Conservation (phyloP, 345 rosid genomes). For the Gossypium bickii region DNA sequence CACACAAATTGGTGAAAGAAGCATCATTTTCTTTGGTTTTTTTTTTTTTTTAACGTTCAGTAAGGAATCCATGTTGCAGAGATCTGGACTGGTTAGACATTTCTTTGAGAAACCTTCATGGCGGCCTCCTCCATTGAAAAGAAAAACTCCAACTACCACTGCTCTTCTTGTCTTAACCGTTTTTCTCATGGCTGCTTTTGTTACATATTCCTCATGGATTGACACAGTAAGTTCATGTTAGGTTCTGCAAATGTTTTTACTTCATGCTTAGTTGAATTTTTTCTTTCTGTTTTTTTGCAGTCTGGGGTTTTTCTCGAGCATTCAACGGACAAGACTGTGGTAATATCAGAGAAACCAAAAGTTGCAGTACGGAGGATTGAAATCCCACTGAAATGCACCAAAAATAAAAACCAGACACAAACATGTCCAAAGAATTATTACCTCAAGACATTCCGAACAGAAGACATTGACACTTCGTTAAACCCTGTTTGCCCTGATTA, state of each 20-base stretch:
- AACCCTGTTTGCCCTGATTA: constrained; percentile 42
- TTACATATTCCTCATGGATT: constrained; percentile 18
- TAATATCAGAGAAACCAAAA: constrained; percentile 5
- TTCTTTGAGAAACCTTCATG: constrained; percentile 13
- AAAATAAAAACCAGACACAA: constrained; percentile 26
- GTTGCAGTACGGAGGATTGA: constrained; percentile 17
- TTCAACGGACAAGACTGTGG: not conserved
- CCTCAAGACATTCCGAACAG: constrained; percentile 15
- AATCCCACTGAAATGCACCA: constrained; percentile 38
- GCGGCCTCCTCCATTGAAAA: constrained; percentile 17
- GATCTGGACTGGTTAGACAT: constrained; percentile 11
- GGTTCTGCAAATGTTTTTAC: not conserved
- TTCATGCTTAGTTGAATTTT: not conserved
- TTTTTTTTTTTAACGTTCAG: not conserved
- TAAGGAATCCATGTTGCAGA: constrained; percentile 8
- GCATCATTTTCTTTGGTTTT: not conserved
- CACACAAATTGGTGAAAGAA: not conserved
- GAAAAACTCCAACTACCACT: constrained; percentile 17
- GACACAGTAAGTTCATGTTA: constrained; percentile 24
- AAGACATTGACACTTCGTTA: constrained; percentile 15
- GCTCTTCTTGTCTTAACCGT: constrained; percentile 23
- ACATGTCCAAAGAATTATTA: constrained; percentile 45
- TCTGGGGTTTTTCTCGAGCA: constrained; percentile 2
- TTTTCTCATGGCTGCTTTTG: constrained; percentile 22
- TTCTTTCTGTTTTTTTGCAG: constrained; percentile 13